Percentiles rank a stretch among this genome's conserved stretches.
Conservation (phyloP, 441 rosid genomes). For the Populus trichocarpa region DNA sequence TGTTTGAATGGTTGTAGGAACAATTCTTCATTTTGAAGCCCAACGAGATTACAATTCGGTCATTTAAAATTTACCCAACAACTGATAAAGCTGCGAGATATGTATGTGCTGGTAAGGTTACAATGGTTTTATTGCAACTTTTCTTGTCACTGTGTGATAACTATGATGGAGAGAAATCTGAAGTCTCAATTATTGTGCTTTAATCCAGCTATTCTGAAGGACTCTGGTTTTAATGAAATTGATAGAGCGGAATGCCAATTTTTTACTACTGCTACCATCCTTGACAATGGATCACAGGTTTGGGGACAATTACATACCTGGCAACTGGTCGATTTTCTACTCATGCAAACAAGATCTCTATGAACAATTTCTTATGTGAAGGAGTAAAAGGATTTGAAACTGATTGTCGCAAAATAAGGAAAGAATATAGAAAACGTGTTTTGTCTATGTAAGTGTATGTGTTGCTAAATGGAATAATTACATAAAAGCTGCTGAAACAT, state of each 20-base stretch:
- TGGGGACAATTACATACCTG: background rate
- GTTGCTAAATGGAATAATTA: background rate
- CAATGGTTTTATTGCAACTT: background rate
- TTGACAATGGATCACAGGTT: slow-evolving; percentile 93
- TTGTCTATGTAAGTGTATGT: background rate
- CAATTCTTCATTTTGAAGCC: slow-evolving; percentile 92
- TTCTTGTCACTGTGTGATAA: background rate
- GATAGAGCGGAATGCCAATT: slow-evolving; percentile 95
- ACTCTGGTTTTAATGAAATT: slow-evolving; percentile 78
- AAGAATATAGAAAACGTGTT: background rate
- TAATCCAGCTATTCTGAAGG: slow-evolving; percentile 79
- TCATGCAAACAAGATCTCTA: background rate
- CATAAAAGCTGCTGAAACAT: background rate
- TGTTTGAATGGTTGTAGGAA: slow-evolving; percentile 46
- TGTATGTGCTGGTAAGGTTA: slow-evolving; percentile 56
- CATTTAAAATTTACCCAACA: slow-evolving; percentile 71
- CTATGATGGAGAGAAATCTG: background rate
- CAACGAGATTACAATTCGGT: slow-evolving; percentile 45
- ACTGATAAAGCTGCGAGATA: slow-evolving; percentile 86
- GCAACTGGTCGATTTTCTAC: background rate
- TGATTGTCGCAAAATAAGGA: background rate
- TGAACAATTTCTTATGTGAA: background rate
- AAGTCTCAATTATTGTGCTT: slow-evolving; percentile 16
- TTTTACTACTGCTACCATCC: slow-evolving; percentile 72
- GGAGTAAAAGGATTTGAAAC: background rate